Conservation (phyloP, 306 rosid species). For the Phaseolus lunatus region DNA sequence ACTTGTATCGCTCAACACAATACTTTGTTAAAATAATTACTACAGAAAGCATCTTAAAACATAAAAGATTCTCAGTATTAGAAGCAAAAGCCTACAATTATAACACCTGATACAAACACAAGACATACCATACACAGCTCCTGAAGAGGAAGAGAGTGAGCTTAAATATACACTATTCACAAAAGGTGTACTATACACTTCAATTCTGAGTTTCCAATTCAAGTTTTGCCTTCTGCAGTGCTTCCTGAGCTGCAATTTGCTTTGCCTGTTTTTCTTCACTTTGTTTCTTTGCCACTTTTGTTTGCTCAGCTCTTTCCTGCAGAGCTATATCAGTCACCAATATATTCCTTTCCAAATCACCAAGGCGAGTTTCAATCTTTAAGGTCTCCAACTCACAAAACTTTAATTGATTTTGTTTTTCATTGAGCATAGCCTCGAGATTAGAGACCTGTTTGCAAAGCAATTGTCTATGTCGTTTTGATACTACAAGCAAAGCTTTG, state of each 20-base stretch:
- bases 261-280: conserved; percentile 15
- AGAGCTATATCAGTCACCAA: conserved; percentile 6
- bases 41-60: background rate
- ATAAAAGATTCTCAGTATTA: background rate
- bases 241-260: conserved; percentile 34
- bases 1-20: too few relatives aligned
- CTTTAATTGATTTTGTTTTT: conserved; percentile 24
- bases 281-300: background rate
- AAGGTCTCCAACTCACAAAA: conserved; percentile 31
- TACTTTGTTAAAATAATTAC: background rate
- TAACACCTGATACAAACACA: background rate
- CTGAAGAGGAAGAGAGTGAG: background rate
- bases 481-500: conserved; percentile 28
- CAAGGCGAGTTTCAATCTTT: conserved; percentile 36
- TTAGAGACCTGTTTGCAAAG: conserved; percentile 42
- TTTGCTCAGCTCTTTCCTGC: conserved; percentile 20
- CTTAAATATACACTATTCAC: background rate
- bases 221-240: conserved; percentile 41
- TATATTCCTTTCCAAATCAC: conserved; percentile 21
- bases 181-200: background rate
- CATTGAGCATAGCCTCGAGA: conserved; percentile 41
- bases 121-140: background rate
- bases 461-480: background rate
- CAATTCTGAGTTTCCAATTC: conserved; percentile 11
- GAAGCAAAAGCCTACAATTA: background rate